phyloP scores from a whole-genome alignment of 1,139 yeast species.

The Taiozyma sp. region DNA sequence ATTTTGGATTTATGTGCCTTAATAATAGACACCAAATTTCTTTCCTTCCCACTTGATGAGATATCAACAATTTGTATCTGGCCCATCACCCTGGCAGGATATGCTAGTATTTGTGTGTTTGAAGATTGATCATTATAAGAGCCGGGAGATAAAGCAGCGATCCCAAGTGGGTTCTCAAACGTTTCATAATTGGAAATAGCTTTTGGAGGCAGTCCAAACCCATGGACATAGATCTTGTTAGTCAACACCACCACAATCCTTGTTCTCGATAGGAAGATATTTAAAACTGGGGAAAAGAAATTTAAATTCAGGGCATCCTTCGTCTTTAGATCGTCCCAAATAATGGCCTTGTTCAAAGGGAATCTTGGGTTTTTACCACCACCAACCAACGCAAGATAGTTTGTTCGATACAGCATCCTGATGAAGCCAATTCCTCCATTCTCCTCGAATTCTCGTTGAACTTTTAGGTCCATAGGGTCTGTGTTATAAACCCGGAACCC shows the following conservation, averaged over 20 bases:
- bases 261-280: constrained; percentile 70
- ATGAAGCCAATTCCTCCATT: constrained; percentile 65
- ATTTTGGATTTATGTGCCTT: constrained; percentile 80
- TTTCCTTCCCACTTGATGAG: constrained; percentile 31
- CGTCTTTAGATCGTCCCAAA: constrained; percentile 89
- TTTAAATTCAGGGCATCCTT: constrained; percentile 72
- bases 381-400: constrained; percentile 84
- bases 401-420: constrained; percentile 84
- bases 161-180: constrained; percentile 58
- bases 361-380: constrained; percentile 80
- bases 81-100: constrained; percentile 51
- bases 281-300: constrained; percentile 68
- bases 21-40: constrained; percentile 63
- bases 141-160: constrained; percentile 54
- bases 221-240: constrained; percentile 68
- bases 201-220: constrained; percentile 76
- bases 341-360: constrained; percentile 70
- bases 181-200: constrained; percentile 71
- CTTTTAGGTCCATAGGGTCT: constrained; percentile 80
- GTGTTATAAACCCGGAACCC: constrained; percentile 89
- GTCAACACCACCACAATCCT: constrained; percentile 69
- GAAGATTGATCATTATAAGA: constrained; percentile 21
- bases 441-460: constrained; percentile 50
- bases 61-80: constrained; percentile 28
- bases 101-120: constrained; percentile 52